These are phyloP conservation scores for Microsporum ferrugineum DNA, from an alignment of 2,329 filamentous ascomycete species.

Conservation along the genomic window DNA sequence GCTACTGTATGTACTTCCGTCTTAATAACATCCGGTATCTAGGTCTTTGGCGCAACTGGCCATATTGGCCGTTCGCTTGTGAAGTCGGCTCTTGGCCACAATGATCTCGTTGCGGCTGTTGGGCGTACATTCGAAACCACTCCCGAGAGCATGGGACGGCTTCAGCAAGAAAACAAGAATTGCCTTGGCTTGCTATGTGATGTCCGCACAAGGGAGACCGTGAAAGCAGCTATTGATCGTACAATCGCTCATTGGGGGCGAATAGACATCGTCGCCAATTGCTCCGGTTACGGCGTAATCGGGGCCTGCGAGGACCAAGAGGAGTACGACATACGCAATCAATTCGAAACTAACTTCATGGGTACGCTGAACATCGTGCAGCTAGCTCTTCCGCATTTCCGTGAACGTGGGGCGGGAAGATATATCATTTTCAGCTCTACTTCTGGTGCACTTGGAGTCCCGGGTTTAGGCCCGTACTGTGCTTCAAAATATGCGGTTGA, in stretches of 20 bases:
- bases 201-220: constrained; percentile 69
- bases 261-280: constrained; percentile 84
- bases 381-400: constrained; percentile 74
- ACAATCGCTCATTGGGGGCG: constrained; percentile 65
- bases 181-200: constrained; percentile 81
- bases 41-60: constrained; percentile 93
- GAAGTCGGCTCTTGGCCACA: constrained; percentile 65
- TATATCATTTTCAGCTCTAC: constrained; percentile 95
- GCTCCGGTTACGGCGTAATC: constrained; percentile 89
- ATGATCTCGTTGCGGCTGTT: constrained; percentile 76
- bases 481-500: constrained; percentile 97
- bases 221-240: constrained; percentile 57
- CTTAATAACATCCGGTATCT: neutral
- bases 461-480: constrained; percentile 85
- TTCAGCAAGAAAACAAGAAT: constrained; percentile 47
- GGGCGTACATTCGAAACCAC: constrained; percentile 71
- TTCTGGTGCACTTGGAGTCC: constrained; percentile 82
- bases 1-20: neutral
- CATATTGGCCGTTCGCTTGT: constrained; percentile 90
- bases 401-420: constrained; percentile 60
- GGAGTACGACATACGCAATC: constrained; percentile 84
- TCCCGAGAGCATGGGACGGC: constrained; percentile 57
- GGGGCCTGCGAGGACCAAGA: constrained; percentile 95
- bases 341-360: constrained; percentile 97
- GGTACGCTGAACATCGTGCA: constrained; percentile 91